Base-by-base conservation (phyloP, 371 early-diverging fungal genomes). In the Fennellomyces sp. region DNA sequence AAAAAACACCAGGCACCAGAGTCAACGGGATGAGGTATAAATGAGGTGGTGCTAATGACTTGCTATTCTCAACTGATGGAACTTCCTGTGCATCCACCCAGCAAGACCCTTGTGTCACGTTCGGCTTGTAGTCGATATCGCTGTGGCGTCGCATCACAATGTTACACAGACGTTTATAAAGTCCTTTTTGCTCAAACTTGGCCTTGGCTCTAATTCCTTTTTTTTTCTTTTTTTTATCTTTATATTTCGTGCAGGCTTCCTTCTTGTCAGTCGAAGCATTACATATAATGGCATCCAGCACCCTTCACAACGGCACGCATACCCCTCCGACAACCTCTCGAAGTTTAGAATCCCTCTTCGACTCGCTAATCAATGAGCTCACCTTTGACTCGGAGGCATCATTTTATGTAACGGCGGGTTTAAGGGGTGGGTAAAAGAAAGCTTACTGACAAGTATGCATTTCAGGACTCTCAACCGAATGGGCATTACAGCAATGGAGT, bases 121-220 rank as follows among this genome's bases (percentile, higher is more conserved):
- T 45, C 23, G 45, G 45, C 45, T 45, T 45, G 5, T 15, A 49
- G 50, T 23, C 26, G 47, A 38, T 15, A 47, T 47, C 31, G 17
- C 13, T 45, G 31, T 35, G 49, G 45, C 49, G 19, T 35, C 45
- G 45, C 45, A 12, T 45, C 45, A 45, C 45, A 45, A 45, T 45
- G 45, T 45, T 45, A 45, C 45, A 45, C 45, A 8, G 23, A 3
- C 45, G 23, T 21, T 35, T 41, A 39, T 38, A 35, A 35, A 41
- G 17, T 39, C 36, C 50, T 55, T 28, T 28, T 55, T 55, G 25
- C 36, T 53, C 45, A 25, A n/a, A n/a, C n/a, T 23, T 45, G 45
- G 45, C 23, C 23, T 45, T 21, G 10, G 8, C n/a, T 42, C 25
- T 42, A 8, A 17, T 23, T 45, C 45, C 21, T 45, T 23, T 45